Evolutionary conservation across 2,329 filamentous ascomycete genomes (phyloP), one percentile per base, ranked within the genome.

Genomic region (Colletotrichum plurivorum): DNA sequence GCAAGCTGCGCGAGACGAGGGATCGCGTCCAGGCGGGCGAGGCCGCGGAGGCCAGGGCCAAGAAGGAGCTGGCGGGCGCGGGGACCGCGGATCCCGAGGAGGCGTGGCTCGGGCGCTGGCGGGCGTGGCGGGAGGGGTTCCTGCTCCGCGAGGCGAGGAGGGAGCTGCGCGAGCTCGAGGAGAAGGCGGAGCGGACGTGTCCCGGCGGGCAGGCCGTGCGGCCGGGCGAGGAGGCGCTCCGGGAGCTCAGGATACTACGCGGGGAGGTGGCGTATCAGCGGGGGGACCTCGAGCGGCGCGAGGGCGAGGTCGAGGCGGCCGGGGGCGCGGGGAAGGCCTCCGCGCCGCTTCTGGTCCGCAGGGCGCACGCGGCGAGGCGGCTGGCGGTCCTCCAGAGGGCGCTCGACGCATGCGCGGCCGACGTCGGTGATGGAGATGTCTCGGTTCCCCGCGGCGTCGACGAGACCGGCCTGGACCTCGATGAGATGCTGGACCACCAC

Each of bases 41-140:
- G 5, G 41, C 27, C 48, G 20, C 20, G 2, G 9, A 4, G 4
- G 12, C 12, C 4, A n/a, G 49, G 41, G 31, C 20, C 4, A 2
- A 41, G 6, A 13, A 15, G 15, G 16, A 39, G 39, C 25, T 12
- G 6, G 45, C 16, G 5, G 18, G 46, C n/a, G 18, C 31, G 7
- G 18, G 31, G 5, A 22, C 52, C 5, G 51, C 51, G 7, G 65
- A 57, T 1, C 10, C 58, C 15, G 60, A 72, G 31, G 68, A 69
- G 25, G 64, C 66, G 52, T 72, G 68, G 68, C 9, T 66, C 18
- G 64, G 46, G 1, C 68, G 65, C 16, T 70, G 61, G 70, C 41
- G 63, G 27, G 41, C 69, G 6, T 64, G 52, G 46, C 20, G 49
- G 18, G 54, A 5, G 5, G 66, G 54, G 31, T 43, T 13, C 4